phyloP scores from a whole-genome alignment of 2,329 filamentous ascomycete species.

The Apiospora hydei region DNA sequence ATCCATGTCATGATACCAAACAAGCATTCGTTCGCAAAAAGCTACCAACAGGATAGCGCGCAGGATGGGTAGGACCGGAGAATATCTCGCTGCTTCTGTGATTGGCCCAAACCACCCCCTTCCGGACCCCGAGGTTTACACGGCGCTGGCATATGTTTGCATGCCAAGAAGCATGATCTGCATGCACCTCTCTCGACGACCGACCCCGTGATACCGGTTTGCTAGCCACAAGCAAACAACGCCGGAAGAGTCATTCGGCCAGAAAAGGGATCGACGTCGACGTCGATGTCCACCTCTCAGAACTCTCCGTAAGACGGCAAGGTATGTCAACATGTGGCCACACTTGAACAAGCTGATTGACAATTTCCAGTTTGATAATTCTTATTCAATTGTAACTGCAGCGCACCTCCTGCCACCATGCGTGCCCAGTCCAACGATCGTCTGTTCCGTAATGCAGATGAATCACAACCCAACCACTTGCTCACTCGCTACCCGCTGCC shows the following conservation, averaged over 20 bases:
- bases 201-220: not conserved
- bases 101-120: not conserved
- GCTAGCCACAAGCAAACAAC: not conserved
- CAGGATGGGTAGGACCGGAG: not conserved
- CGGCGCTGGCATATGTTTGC: not conserved
- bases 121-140: not conserved
- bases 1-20: not conserved
- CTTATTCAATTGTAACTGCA: no score
- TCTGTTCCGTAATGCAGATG: not conserved
- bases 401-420: no score
- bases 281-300: not conserved
- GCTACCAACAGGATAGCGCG: not conserved
- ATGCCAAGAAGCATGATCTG: not conserved
- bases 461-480: not conserved
- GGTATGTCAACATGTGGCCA: not conserved
- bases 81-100: slow-evolving; percentile 9
- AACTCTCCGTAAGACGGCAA: not conserved
- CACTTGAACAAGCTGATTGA: not conserved
- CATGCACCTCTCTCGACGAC: not conserved
- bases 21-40: not conserved
- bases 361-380: no score
- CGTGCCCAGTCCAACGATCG: not conserved
- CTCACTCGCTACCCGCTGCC: not conserved
- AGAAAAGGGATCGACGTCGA: not conserved
- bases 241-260: slow-evolving; percentile 7